phyloP scores from a whole-genome alignment of 192 early-diverging fungal species.

The Coemansia furcata region DNA sequence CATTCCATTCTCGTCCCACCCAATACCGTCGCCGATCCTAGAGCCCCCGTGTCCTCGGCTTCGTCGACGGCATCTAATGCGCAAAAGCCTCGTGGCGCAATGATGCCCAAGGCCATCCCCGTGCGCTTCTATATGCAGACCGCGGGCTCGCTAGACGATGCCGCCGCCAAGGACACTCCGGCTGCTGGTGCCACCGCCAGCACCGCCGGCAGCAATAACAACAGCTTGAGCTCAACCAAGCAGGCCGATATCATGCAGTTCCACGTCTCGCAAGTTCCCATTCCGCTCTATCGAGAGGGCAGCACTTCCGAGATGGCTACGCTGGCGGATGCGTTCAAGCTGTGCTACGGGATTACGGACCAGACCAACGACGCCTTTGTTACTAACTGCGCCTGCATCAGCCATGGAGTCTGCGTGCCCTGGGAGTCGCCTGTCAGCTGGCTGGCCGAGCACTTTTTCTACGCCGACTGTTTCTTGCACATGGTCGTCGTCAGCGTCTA shows the following conservation, averaged over 20 bases:
- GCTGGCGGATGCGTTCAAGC: conserved; percentile 39
- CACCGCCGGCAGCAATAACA: background rate
- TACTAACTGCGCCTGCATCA: conserved; percentile 53
- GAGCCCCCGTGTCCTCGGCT: background rate
- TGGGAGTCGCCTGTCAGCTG: conserved; percentile 71
- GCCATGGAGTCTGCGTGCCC: conserved; percentile 70
- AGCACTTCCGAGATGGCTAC: conserved; percentile 13
- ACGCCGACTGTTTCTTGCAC: conserved; percentile 83
- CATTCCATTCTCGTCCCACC: conserved; percentile 27
- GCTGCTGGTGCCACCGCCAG: background rate
- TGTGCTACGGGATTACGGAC: conserved; percentile 53
- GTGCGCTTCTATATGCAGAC: conserved; percentile 41
- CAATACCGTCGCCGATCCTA: background rate
- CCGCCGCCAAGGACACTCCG: background rate
- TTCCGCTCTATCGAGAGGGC: conserved; percentile 24
- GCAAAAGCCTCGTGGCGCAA: background rate
- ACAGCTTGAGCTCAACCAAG: background rate
- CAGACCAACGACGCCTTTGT: conserved; percentile 47
- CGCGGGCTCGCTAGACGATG: conserved; percentile 7
- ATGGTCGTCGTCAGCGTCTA: conserved; percentile 55
- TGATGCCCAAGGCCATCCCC: conserved; percentile 37
- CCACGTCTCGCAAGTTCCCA: conserved; percentile 42
- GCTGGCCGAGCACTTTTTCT: conserved; percentile 72
- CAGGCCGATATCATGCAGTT: conserved; percentile 29
- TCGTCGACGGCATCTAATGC: background rate